Percentiles rank a stretch among this genome's conserved stretches.
Evolutionary conservation across 257 asterid species (phyloP).

Genomic region (Coffea canephora): DNA sequence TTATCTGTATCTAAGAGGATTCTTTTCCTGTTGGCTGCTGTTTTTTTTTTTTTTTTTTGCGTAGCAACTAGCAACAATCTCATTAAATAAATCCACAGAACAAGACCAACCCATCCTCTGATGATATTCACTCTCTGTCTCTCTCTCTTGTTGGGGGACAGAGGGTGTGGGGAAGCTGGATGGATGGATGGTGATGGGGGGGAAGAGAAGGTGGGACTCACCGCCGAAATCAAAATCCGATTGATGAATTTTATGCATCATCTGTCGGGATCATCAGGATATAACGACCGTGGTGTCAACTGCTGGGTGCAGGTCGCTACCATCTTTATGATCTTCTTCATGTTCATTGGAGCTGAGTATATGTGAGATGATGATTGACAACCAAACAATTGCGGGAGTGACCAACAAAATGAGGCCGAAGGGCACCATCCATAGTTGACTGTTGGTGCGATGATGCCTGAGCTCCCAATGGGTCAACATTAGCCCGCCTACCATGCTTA

Average conservation of each 20-base stretch:
- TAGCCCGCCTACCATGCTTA: slow-evolving; percentile 42
- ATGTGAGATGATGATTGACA: slow-evolving; percentile 31
- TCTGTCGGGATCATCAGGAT: too few relatives aligned
- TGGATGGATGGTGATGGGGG: neutral
- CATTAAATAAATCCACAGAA: neutral
- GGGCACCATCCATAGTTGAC: slow-evolving; percentile 62
- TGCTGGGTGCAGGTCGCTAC: too few relatives aligned
- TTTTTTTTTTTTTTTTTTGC: too few relatives aligned
- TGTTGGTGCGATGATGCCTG: slow-evolving; percentile 37
- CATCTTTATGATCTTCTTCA: neutral
- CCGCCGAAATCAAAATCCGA: too few relatives aligned
- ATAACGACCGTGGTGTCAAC: too few relatives aligned
- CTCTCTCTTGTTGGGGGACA: neutral
- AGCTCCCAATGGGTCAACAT: slow-evolving; percentile 40
- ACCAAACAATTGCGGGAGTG: slow-evolving; percentile 37
- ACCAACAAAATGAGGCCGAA: slow-evolving; percentile 41
- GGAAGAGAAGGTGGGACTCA: too few relatives aligned
- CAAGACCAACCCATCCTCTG: neutral
- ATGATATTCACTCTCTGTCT: neutral
- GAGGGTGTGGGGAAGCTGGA: too few relatives aligned
- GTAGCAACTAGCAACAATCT: neutral
- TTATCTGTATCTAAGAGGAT: too few relatives aligned
- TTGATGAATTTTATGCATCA: too few relatives aligned
- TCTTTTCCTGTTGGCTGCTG: too few relatives aligned
- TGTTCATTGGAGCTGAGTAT: neutral